Conservation (phyloP, 2,329 filamentous ascomycete species). For the Aspergillus bombycis region DNA sequence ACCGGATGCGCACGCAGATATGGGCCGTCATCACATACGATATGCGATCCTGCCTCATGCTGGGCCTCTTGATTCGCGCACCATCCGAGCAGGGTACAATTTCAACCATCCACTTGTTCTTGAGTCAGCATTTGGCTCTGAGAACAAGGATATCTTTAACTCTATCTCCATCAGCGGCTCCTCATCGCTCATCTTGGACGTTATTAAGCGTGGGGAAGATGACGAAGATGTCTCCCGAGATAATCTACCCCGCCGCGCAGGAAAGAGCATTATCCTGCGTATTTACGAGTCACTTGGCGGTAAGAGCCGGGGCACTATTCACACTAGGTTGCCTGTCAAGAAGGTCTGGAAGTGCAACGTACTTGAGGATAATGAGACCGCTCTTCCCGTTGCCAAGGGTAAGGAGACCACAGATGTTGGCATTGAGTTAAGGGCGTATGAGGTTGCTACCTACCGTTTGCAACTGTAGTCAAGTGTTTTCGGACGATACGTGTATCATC, state of each 20-base stretch:
- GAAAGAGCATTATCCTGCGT: conserved; percentile 78
- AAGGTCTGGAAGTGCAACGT: conserved; percentile 82
- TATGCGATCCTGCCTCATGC: conserved; percentile 89
- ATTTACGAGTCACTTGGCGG: conserved; percentile 91
- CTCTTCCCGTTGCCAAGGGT: conserved; percentile 55
- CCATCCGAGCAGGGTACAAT: conserved; percentile 80
- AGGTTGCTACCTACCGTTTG: conserved; percentile 80
- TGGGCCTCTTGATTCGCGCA: conserved; percentile 70
- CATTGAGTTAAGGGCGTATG: conserved; percentile 75
- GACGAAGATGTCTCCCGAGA: conserved; percentile 68
- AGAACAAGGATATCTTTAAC: conserved; percentile 37
- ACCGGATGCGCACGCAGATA: conserved; percentile 90
- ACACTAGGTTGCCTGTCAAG: conserved; percentile 70
- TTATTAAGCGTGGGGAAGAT: conserved; percentile 90
- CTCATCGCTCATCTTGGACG: conserved; percentile 76
- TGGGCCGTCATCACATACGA: conserved; percentile 83
- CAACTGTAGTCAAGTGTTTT: conserved; percentile 45
- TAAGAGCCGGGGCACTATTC: conserved; percentile 70
- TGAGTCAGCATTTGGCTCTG: conserved; percentile 42
- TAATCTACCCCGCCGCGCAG: conserved; percentile 66
- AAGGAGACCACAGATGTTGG: conserved; percentile 51
- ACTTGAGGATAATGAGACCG: conserved; percentile 82
- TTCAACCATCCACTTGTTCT: conserved; percentile 82
- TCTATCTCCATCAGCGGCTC: conserved; percentile 71
- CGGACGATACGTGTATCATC: neutral